Conservation (phyloP, 345 rosid genomes). For the Eucalyptus cladocalyx region DNA sequence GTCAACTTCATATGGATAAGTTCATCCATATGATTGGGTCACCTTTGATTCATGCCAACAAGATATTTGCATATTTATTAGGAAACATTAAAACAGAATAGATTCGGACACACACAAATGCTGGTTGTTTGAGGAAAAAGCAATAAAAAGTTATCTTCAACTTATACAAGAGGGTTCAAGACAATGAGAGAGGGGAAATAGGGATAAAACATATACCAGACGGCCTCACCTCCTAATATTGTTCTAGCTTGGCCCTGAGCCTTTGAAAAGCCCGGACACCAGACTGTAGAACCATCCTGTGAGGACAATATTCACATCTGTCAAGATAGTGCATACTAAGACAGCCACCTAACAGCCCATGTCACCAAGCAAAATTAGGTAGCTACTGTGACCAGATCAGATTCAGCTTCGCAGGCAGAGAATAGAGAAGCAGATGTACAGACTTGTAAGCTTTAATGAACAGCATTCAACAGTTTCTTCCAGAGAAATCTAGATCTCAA, state of each 20-base stretch:
- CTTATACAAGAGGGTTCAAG: background rate
- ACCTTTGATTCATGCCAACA: background rate
- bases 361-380: background rate
- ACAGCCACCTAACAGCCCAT: background rate
- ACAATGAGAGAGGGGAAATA: background rate
- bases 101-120: background rate
- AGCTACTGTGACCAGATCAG: background rate
- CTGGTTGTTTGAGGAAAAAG: background rate
- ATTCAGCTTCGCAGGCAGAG: background rate
- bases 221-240: slow-evolving; percentile 74
- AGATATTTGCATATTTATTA: background rate
- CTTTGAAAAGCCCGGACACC: slow-evolving; percentile 94
- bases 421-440: background rate
- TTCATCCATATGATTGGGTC: background rate
- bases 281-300: slow-evolving; percentile 66
- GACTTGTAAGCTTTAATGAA: background rate
- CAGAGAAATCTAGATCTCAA: background rate
- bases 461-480: background rate
- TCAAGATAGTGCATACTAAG: background rate
- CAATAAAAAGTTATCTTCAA: background rate
- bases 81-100: background rate
- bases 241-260: slow-evolving; percentile 63
- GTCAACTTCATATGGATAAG: background rate
- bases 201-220: background rate
- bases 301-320: background rate